Evolutionary conservation across 2,329 filamentous ascomycete genomes (phyloP).

Genomic region (Talaromyces sp.): DNA sequence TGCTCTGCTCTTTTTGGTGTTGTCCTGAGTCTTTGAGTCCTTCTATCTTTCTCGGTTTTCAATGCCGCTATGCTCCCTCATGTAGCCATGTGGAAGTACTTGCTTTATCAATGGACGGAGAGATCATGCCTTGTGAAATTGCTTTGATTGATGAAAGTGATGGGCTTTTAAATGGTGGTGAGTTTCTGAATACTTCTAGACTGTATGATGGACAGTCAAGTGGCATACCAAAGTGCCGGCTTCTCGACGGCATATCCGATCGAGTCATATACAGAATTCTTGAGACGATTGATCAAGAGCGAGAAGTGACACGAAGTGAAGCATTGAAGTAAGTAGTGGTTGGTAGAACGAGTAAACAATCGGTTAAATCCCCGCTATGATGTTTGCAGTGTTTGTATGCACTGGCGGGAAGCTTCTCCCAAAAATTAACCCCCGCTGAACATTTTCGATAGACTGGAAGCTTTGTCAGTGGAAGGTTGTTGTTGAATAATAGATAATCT

Average conservation of each 20-base stretch:
- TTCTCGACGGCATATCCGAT: not conserved
- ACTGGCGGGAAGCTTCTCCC: conserved; percentile 14
- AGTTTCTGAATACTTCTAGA: not conserved
- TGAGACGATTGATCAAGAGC: not conserved
- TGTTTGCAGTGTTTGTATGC: conserved; percentile 18
- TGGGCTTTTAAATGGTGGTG: not conserved
- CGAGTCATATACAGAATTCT: not conserved
- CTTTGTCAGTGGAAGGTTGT: not conserved
- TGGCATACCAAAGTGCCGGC: not conserved
- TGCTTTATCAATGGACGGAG: not conserved
- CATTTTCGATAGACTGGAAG: conserved; percentile 4
- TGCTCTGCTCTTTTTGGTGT: not conserved
- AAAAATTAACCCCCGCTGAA: conserved; percentile 18
- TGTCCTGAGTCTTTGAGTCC: not conserved
- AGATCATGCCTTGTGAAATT: not conserved
- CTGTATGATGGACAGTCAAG: not conserved
- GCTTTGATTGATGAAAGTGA: not conserved
- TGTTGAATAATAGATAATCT: not conserved
- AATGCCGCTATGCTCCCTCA: not conserved
- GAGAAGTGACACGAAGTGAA: not conserved
- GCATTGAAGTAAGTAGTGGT: too few species aligned
- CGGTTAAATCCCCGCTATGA: conserved; percentile 9
- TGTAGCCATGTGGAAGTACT: not conserved
- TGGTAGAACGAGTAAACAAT: not conserved
- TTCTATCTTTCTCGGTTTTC: not conserved